A percentile compares a stretch with the other conserved stretches of the same genome.
Evolutionary conservation across 2,329 filamentous ascomycete genomes (phyloP).

Genomic region (Ceratocystis cubensis): DNA sequence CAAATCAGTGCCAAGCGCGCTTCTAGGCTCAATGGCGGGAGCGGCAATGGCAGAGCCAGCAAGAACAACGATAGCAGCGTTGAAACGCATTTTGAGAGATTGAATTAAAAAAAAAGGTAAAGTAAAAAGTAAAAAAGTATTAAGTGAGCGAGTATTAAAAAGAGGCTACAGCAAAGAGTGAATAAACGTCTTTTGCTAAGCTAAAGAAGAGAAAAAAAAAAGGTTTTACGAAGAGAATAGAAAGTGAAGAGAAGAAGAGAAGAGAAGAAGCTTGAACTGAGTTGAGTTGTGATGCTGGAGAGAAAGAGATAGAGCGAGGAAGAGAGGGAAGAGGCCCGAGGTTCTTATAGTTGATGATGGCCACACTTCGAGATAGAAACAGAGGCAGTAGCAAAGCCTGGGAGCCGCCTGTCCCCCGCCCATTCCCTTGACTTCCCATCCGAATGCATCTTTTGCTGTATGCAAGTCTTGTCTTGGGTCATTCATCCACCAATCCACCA

Average conservation of each 20-base stretch:
- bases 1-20: no score
- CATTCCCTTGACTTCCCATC: no score
- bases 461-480: neutral
- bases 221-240: constrained; percentile 6
- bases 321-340: neutral
- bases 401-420: neutral
- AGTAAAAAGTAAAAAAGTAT: neutral
- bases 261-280: constrained; percentile 12
- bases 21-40: neutral
- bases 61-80: constrained; percentile 10
- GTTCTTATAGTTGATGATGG: constrained; percentile 13
- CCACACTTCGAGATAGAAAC: neutral
- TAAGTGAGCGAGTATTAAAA: constrained; percentile 3
- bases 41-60: constrained; percentile 15
- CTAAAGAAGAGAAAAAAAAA: constrained; percentile 12
- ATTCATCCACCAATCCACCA: neutral
- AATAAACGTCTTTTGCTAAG: constrained; percentile 7
- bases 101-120: constrained; percentile 10
- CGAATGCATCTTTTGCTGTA: neutral
- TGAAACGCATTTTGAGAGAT: constrained; percentile 19
- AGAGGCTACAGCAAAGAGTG: neutral
- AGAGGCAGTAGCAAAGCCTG: neutral
- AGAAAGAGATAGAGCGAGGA: neutral
- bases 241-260: constrained; percentile 14
- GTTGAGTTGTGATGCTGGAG: constrained; percentile 14